Evolutionary conservation across 257 asterid species (phyloP).

Genomic region (Nicotiana sylvestris): DNA sequence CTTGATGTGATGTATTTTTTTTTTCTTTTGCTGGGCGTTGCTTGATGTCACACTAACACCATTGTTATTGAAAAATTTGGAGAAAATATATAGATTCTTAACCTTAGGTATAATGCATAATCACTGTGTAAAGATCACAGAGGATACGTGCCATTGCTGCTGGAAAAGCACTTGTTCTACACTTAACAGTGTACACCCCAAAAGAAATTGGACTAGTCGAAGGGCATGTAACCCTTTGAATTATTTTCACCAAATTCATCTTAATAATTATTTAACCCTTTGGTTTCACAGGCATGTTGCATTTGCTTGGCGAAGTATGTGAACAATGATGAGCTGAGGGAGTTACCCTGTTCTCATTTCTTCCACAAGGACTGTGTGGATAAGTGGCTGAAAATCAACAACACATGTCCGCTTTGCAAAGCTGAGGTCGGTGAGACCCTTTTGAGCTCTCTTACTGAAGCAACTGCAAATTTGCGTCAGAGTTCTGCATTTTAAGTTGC

Average conservation of each 20-base stretch:
- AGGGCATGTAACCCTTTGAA: background rate
- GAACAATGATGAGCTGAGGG: slow-evolving; percentile 84
- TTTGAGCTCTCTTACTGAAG: slow-evolving; percentile 51
- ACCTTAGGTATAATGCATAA: background rate
- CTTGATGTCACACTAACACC: background rate
- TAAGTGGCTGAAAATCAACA: slow-evolving; percentile 90
- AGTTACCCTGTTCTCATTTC: slow-evolving; percentile 81
- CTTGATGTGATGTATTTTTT: background rate
- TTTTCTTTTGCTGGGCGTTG: background rate
- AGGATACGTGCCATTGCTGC: background rate
- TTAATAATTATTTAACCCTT: background rate
- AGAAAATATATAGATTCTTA: background rate
- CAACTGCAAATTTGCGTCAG: slow-evolving; percentile 47
- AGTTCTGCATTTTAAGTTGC: slow-evolving; percentile 17
- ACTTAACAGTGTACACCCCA: background rate
- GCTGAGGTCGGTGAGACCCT: slow-evolving; percentile 79
- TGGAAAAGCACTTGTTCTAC: background rate
- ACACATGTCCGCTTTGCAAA: slow-evolving; percentile 92
- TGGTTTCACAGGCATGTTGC: slow-evolving; percentile 70
- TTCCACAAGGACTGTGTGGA: slow-evolving; percentile 95
- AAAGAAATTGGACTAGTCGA: background rate
- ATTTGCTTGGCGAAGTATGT: slow-evolving; percentile 84
- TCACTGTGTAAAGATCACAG: background rate
- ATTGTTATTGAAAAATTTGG: background rate
- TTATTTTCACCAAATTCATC: background rate